Evolutionary conservation across 345 rosid species (phyloP), one percentile per base, ranked within the genome.

Genomic region (Camelina laxa): DNA sequence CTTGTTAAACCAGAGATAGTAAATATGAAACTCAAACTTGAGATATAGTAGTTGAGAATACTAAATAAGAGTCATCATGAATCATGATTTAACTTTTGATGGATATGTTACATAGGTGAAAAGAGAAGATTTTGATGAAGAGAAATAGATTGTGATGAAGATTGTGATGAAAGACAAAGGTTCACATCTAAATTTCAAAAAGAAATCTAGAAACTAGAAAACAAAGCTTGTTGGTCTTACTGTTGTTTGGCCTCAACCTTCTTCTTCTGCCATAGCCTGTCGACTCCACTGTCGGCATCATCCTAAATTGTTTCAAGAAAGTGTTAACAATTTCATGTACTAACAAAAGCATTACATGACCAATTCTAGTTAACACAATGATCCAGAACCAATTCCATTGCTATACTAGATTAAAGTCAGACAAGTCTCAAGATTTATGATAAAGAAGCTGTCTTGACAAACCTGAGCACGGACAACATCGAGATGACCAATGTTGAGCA

Each of bases 391-490:
- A 45, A 33, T 42, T 22, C 9, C 20, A 33, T 48, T n/a, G 48
- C 75, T 41, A 30, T 17, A 30, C 0, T 27, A 33, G 36, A n/a
- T n/a, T n/a, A n/a, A n/a, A n/a, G n/a, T n/a, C n/a, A n/a, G n/a
- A n/a, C n/a, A n/a, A n/a, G n/a, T 33, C 7, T 33, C 36, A 38
- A n/a, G 30, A 22, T 7, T 10, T 2, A 10, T 49, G 73, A 24
- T 38, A 8, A 6, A 38, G 20, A 68, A n/a, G 53, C 9, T 11
- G 6, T 13, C 20, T 38, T 38, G 13, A 31, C 75, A 7, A 64
- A 87, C 90, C 92, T 86, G 89, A 17, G 87, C 90, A 31, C 89
- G 87, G 76, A 87, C 79, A 33, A 81, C n/a, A n/a, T n/a, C n/a
- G n/a, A n/a, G n/a, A n/a, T n/a, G n/a, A n/a, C n/a, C n/a, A n/a